These are phyloP conservation scores for Schoenoplectus triqueter DNA, from an alignment of 202 grass and related monocot species.

Conservation along the genomic window DNA sequence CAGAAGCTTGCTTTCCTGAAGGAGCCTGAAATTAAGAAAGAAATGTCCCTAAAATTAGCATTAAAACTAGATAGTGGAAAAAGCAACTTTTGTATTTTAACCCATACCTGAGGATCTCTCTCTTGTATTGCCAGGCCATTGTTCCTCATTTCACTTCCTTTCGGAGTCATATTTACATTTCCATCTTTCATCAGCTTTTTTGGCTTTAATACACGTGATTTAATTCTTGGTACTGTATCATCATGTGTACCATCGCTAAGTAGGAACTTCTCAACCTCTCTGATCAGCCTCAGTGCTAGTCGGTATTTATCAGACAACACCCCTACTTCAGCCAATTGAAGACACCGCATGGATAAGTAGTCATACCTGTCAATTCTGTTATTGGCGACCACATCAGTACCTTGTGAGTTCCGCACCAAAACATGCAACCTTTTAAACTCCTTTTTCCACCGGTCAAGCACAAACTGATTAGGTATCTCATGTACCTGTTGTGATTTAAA, in stretches of 20 bases:
- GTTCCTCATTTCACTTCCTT: conserved; percentile 48
- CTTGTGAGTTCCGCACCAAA: conserved; percentile 50
- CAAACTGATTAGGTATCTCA: conserved; percentile 84
- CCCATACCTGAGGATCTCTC: conserved; percentile 53
- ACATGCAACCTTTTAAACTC: conserved; percentile 94
- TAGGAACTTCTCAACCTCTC: conserved; percentile 85
- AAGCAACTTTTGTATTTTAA: conserved; percentile 33
- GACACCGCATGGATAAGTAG: conserved; percentile 95
- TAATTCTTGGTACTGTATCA: conserved; percentile 95
- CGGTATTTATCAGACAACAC: conserved; percentile 92
- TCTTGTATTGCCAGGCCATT: conserved; percentile 38
- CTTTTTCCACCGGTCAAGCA: conserved; percentile 95
- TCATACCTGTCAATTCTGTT: conserved; percentile 91
- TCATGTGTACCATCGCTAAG: conserved; percentile 87
- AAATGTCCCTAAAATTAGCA: conserved; percentile 38
- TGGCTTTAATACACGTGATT: conserved; percentile 69
- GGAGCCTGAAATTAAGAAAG: conserved; percentile 50
- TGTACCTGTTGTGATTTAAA: conserved; percentile 90
- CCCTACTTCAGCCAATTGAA: conserved; percentile 87
- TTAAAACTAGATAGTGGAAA: conserved; percentile 39
- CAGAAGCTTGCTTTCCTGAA: conserved; percentile 42
- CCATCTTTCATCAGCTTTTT: conserved; percentile 55
- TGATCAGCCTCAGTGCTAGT: conserved; percentile 87
- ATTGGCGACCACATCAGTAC: conserved; percentile 72
- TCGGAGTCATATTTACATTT: conserved; percentile 56